Base-by-base conservation (phyloP, 2,329 filamentous ascomycete genomes). In the Didymellaceae sp. region DNA sequence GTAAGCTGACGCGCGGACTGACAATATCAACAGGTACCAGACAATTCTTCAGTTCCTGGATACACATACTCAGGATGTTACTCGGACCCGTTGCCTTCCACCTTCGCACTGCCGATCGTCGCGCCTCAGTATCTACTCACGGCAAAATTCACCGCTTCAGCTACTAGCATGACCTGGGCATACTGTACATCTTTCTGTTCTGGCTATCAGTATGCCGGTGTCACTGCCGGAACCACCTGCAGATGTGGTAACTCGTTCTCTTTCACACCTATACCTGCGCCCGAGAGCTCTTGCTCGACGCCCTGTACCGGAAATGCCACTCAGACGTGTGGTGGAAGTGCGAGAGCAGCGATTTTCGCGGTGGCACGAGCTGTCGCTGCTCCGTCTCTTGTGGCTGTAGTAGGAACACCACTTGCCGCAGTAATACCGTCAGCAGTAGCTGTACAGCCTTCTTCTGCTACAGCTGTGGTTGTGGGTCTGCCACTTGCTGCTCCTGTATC, bases 201-300 rank as follows among this genome's bases (percentile, higher is more conserved):
- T 14, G 20, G n/a, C 20, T 45, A 45, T 21, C 32, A 38, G n/a
- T 45, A 38, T 11, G 18, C 25, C 3, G 33, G 25, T 1, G 13
- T 45, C 7, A 31, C 25, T 3, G n/a, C 8, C 4, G 42, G 42
- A 1, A 13, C 18, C 2, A 24, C 18, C 1, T 45, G 42, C n/a
- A 30, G 42, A 45, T 45, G 42, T 20, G 42, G 42, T 13, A 45
- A 45, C 8, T 14, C 33, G 4, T 18, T 38, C n/a, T 8, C 13
- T 16, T 30, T 24, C 5, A 11, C 25, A 7, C n/a, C n/a, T 5
- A 4, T 9, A 8, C 18, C 8, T 6, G 14, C n/a, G 3, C 9
- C 24, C 5, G 33, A 45, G 9, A 24, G 16, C 5, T 10, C 14
- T 5, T 45, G 42, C 20, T 18, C 17, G n/a, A 24, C 8, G 1